Percentiles rank a stretch among this genome's conserved stretches.
phyloP scores from a whole-genome alignment of 495 filamentous ascomycete genomes.

The Staphylotrichum longicolle region DNA sequence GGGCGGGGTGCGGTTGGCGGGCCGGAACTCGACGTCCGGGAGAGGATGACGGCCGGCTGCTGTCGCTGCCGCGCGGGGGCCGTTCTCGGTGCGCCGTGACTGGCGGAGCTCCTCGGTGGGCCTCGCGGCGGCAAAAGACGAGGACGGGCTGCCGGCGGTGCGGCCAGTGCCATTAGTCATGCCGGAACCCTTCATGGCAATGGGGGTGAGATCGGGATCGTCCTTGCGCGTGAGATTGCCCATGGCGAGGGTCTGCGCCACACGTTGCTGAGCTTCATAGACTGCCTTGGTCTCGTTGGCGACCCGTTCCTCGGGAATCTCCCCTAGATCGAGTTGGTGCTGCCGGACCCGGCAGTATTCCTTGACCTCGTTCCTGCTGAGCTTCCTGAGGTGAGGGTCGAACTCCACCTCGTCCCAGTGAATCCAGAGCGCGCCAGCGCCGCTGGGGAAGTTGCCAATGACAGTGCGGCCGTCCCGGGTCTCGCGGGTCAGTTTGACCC shows the following conservation, averaged over 20 bases:
- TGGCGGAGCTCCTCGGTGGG: slow-evolving; percentile 34
- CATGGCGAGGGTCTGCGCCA: slow-evolving; percentile 28
- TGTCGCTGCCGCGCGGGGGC: slow-evolving; percentile 10
- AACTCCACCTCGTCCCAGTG: slow-evolving; percentile 54
- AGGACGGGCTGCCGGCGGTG: slow-evolving; percentile 18
- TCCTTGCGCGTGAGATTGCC: slow-evolving; percentile 13
- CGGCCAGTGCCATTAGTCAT: slow-evolving; percentile 13
- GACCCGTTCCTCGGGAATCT: slow-evolving; percentile 43
- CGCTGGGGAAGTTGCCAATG: slow-evolving; percentile 49
- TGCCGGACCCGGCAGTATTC: slow-evolving; percentile 55
- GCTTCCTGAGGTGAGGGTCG: slow-evolving; percentile 43
- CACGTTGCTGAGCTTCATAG: slow-evolving; percentile 45
- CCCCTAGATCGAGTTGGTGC: slow-evolving; percentile 46
- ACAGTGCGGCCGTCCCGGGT: slow-evolving; percentile 51
- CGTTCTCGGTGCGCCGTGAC: slow-evolving; percentile 29
- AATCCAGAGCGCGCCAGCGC: slow-evolving; percentile 54
- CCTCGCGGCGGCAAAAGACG: slow-evolving; percentile 13
- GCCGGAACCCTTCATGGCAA: slow-evolving; percentile 26
- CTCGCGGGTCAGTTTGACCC: slow-evolving; percentile 50
- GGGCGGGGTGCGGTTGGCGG: slow-evolving; percentile 31
- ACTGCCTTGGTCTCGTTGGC: slow-evolving; percentile 50
- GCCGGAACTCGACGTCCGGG: slow-evolving; percentile 33
- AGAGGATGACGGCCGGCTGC: slow-evolving; percentile 29
- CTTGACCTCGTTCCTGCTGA: slow-evolving; percentile 50
- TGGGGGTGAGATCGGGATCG: slow-evolving; percentile 13